Percentiles rank a stretch among this genome's conserved stretches.
These are phyloP conservation scores for Cercospora sp. DNA, from an alignment of 2,329 filamentous ascomycete species.

Conservation along the genomic window DNA sequence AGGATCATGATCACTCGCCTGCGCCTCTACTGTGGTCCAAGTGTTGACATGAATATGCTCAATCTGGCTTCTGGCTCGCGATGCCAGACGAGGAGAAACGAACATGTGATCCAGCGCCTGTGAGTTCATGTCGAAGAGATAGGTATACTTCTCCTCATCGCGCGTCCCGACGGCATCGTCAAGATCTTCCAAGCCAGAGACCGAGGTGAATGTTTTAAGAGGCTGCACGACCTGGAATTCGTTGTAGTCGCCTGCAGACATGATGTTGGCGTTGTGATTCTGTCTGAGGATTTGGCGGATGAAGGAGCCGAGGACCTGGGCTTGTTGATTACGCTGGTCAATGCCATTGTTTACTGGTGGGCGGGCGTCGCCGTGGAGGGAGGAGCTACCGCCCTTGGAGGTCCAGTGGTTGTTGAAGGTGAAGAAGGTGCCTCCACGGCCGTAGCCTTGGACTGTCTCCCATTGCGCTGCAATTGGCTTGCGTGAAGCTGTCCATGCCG, in stretches of 20 bases:
- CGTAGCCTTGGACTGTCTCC: constrained; percentile 53
- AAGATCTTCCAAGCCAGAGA: constrained; percentile 60
- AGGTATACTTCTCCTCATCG: constrained; percentile 65
- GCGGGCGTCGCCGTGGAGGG: constrained; percentile 64
- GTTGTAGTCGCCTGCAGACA: constrained; percentile 70
- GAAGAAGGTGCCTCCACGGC: constrained; percentile 60
- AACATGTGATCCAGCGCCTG: constrained; percentile 72
- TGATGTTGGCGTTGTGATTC: constrained; percentile 58
- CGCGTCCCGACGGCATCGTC: constrained; percentile 59
- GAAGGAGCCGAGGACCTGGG: constrained; percentile 59
- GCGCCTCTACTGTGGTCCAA: constrained; percentile 59
- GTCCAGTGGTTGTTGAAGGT: constrained; percentile 70
- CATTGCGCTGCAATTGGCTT: constrained; percentile 69
- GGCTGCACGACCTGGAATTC: constrained; percentile 67
- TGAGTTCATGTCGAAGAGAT: constrained; percentile 68
- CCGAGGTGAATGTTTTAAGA: constrained; percentile 54
- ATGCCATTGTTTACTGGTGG: constrained; percentile 67
- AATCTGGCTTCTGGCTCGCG: constrained; percentile 45
- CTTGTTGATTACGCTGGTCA: constrained; percentile 57
- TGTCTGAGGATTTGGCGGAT: constrained; percentile 57
- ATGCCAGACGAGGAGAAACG: constrained; percentile 56
- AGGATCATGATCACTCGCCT: constrained; percentile 69
- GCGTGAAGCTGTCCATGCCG: constrained; percentile 61
- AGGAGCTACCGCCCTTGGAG: constrained; percentile 65
- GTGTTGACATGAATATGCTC: constrained; percentile 73